Evolutionary conservation across 2,329 filamentous ascomycete genomes (phyloP).

Genomic region (Penicillium psychrosexuale): DNA sequence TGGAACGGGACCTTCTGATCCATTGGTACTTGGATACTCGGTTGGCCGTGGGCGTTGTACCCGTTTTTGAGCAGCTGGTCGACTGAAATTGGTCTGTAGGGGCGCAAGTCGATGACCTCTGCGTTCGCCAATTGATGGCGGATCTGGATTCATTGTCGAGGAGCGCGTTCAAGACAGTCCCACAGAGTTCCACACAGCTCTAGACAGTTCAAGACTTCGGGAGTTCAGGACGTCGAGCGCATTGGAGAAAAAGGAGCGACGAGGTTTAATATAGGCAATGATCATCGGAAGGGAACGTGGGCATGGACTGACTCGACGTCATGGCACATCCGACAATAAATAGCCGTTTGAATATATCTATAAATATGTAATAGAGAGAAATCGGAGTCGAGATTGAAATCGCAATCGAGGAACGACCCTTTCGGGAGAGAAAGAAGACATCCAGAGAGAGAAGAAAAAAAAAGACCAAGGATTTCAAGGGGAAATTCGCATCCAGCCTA

Average conservation of each 20-base stretch:
- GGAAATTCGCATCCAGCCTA: conserved; percentile 12
- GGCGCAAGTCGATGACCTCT: conserved; percentile 37
- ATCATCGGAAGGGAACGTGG: conserved; percentile 22
- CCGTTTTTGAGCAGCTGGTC: conserved; percentile 23
- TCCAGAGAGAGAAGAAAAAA: conserved; percentile 5
- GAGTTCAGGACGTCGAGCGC: background rate
- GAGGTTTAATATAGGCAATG: conserved; percentile 16
- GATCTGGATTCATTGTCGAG: conserved; percentile 14
- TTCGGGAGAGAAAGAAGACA: background rate
- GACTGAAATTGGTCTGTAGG: conserved; percentile 39
- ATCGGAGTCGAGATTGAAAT: background rate
- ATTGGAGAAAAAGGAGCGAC: conserved; percentile 17
- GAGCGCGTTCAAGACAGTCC: background rate
- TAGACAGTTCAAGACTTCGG: background rate
- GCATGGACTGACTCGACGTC: conserved; percentile 16
- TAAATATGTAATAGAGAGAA: background rate
- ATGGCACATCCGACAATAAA: conserved; percentile 6
- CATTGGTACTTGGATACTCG: conserved; percentile 29
- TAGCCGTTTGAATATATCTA: background rate
- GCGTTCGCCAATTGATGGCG: conserved; percentile 36
- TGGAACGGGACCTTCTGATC: conserved; percentile 30
- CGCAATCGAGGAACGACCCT: conserved; percentile 1
- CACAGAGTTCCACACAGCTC: background rate
- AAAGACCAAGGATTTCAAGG: conserved; percentile 12
- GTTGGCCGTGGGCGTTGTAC: conserved; percentile 34